Base-by-base conservation (phyloP, 2,329 filamentous ascomycete species). In the Fusarium nodosum region DNA sequence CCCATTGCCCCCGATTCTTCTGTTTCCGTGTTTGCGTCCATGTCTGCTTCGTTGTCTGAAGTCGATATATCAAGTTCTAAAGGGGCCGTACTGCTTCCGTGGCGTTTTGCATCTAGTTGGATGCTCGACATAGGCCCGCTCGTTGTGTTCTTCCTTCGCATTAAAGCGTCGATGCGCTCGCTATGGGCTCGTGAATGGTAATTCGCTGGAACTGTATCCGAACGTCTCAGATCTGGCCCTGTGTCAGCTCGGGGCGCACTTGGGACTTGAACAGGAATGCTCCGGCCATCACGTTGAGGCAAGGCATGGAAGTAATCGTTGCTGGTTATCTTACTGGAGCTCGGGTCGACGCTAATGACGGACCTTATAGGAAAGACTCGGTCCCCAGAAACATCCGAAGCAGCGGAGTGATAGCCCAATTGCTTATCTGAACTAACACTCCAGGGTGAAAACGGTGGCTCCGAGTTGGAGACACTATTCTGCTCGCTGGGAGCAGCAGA, bases 311-410 rank as follows among this genome's bases (percentile, higher is more conserved):
- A 80, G 61, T 80, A 80, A n/a, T 81, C 80, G 13, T 83, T 81
- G 46, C 71, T 75, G 7, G 78, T 73, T 65, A 75, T 84, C 81
- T 79, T 78, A 52, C 69, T 71, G 18, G 78, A 79, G n/a, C 62
- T 56, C 9, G 87, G 87, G 71, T 92, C 89, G 41, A 94, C 87
- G 9, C 88, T 92, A 26, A 95, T 84, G 44, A 93, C 90, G n/a
- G 91, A 94, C 50, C 91, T 88, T 33, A 95, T 91, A n/a, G 92
- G 92, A 59, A 92, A 95, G 7, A 95, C 91, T 56, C 91, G 86
- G 73, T 94, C 85, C 33, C 78, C 77, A 30, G 78, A 80, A 26
- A 77, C 75, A 55, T 81, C 79, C n/a, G 79, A 80, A 47, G 73
- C 68, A 13, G 71, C 69, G 4, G 77, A 80, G 24, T 65, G 74